A percentile compares a stretch with the other conserved stretches of the same genome.
Conservation (phyloP, 2,329 filamentous ascomycete species). For the Sphaerulina vaccinii region DNA sequence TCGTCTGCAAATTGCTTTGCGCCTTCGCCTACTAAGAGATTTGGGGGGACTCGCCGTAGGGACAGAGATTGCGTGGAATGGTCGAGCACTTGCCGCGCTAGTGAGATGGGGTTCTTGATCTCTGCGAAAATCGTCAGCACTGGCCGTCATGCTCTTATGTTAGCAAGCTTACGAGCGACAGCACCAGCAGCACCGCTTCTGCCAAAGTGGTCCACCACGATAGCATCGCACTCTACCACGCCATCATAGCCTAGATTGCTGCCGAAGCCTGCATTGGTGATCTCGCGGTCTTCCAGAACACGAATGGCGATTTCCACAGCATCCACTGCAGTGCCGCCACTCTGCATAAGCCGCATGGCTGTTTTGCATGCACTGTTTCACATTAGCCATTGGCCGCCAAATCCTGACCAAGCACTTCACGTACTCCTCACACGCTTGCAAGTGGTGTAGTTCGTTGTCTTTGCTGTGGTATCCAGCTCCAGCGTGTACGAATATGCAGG, state of each 20-base stretch:
- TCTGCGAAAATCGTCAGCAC: constrained; percentile 52
- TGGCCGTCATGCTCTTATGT: background rate
- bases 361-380: constrained; percentile 71
- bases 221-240: constrained; percentile 90
- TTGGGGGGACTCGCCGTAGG: constrained; percentile 85
- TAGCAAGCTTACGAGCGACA: constrained; percentile 69
- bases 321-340: constrained; percentile 77
- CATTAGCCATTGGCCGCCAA: constrained; percentile 22
- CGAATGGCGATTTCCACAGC: constrained; percentile 87
- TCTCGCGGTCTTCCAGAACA: constrained; percentile 85
- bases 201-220: constrained; percentile 85
- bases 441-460: constrained; percentile 79
- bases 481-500: constrained; percentile 91
- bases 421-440: constrained; percentile 85
- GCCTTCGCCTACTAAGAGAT: constrained; percentile 82
- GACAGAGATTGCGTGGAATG: constrained; percentile 73
- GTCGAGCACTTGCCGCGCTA: constrained; percentile 81
- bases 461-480: constrained; percentile 91
- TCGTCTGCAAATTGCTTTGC: constrained; percentile 83
- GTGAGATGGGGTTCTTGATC: constrained; percentile 85
- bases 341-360: constrained; percentile 77
- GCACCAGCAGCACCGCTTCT: constrained; percentile 92
- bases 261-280: constrained; percentile 94
- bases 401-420: constrained; percentile 39
- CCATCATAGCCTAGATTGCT: constrained; percentile 93